These are phyloP conservation scores for Chlorella sp. DNA, from an alignment of 139 green algal genomes.

Conservation along the genomic window DNA sequence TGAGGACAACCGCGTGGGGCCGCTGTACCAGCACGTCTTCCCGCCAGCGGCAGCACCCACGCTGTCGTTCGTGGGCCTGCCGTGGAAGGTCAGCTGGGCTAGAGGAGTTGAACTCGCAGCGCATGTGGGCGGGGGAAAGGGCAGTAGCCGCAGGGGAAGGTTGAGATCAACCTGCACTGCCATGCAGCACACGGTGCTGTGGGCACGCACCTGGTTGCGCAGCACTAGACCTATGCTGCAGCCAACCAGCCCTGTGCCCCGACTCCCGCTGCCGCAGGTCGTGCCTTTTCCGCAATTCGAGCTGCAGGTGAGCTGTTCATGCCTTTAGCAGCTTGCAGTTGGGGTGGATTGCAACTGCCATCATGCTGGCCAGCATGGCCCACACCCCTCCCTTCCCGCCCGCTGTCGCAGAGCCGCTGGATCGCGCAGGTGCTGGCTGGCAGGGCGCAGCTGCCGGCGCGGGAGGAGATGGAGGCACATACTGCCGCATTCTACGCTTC, in stretches of 20 bases:
- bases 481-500: background rate
- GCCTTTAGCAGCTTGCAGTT: too few species aligned
- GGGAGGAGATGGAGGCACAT: slow-evolving; percentile 37
- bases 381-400: too few species aligned
- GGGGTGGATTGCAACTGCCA: too few species aligned
- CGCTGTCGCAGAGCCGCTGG: slow-evolving; percentile 58
- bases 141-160: background rate
- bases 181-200: too few species aligned
- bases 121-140: too few species aligned
- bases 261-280: slow-evolving; percentile 4
- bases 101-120: background rate
- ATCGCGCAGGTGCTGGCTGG: slow-evolving; percentile 53
- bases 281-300: slow-evolving; percentile 71
- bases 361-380: too few species aligned
- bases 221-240: too few species aligned
- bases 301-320: too few species aligned
- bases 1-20: slow-evolving; percentile 61
- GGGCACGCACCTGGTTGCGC: too few species aligned
- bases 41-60: slow-evolving; percentile 45
- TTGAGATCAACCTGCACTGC: too few species aligned
- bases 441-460: background rate
- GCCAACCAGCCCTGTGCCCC: background rate
- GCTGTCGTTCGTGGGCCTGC: slow-evolving; percentile 78
- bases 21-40: slow-evolving; percentile 77
- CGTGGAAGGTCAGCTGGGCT: slow-evolving; percentile 50